Percentiles rank a stretch among this genome's conserved stretches.
Evolutionary conservation across 2,329 filamentous ascomycete genomes (phyloP).

Genomic region (Westerdykella ornata): DNA sequence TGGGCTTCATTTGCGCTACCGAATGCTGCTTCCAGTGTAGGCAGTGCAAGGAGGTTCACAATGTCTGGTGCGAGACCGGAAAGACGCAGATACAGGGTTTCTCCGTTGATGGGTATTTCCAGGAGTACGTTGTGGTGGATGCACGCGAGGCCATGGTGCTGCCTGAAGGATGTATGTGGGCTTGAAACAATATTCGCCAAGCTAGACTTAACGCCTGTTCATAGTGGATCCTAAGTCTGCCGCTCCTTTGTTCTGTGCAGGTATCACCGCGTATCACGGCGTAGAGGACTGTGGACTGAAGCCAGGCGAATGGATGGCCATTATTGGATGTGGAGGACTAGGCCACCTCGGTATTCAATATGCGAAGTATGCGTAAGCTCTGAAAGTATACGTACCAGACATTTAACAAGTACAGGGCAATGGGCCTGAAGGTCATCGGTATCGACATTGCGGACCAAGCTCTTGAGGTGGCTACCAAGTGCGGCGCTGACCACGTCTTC

Average conservation of each 20-base stretch:
- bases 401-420: slow-evolving; percentile 14
- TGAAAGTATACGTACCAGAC: background rate
- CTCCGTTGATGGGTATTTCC: slow-evolving; percentile 23
- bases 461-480: slow-evolving; percentile 25
- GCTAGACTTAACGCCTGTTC: slow-evolving; percentile 1
- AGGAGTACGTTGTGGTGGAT: slow-evolving; percentile 28
- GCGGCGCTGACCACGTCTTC: slow-evolving; percentile 29
- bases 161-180: slow-evolving; percentile 18
- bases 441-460: slow-evolving; percentile 26
- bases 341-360: slow-evolving; percentile 31
- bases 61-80: slow-evolving; percentile 23
- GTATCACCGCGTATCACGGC: slow-evolving; percentile 26
- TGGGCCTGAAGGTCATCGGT: slow-evolving; percentile 28
- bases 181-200: background rate
- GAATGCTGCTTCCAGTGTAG: slow-evolving; percentile 32
- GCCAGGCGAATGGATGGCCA: slow-evolving; percentile 24
- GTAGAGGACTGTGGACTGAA: slow-evolving; percentile 25
- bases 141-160: slow-evolving; percentile 24
- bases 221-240: slow-evolving; percentile 22
- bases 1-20: slow-evolving; percentile 29
- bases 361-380: slow-evolving; percentile 18
- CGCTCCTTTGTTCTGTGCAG: slow-evolving; percentile 28
- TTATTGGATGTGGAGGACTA: slow-evolving; percentile 28
- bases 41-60: slow-evolving; percentile 25
- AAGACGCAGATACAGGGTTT: slow-evolving; percentile 30